Evolutionary conservation across 1,139 yeast species (phyloP).

Genomic region (Arxiozyma bovina): DNA sequence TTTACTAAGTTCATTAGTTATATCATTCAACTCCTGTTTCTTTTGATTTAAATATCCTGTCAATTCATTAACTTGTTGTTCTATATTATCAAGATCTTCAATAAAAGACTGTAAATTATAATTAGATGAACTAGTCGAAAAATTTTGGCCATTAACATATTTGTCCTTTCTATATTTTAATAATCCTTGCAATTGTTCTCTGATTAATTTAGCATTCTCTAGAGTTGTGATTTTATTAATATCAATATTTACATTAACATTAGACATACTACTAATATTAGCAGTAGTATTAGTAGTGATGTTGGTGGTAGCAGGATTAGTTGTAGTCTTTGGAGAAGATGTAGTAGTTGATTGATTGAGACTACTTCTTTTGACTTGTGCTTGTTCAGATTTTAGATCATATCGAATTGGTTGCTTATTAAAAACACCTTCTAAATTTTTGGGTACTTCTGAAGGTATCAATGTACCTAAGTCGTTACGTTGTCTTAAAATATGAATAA

Average conservation of each 20-base stretch:
- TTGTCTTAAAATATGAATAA: slow-evolving; percentile 83
- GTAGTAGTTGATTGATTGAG: slow-evolving; percentile 22
- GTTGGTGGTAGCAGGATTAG: too few species aligned
- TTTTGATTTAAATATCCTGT: slow-evolving; percentile 44
- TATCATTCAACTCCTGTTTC: slow-evolving; percentile 38
- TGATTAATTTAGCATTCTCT: slow-evolving; percentile 36
- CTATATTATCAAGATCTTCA: slow-evolving; percentile 39
- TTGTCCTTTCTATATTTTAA: slow-evolving; percentile 19
- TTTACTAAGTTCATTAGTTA: slow-evolving; percentile 36
- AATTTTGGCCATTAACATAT: slow-evolving; percentile 21
- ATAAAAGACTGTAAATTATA: slow-evolving; percentile 35
- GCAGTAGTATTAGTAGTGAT: too few species aligned
- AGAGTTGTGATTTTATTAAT: slow-evolving; percentile 29
- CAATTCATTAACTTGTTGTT: slow-evolving; percentile 46
- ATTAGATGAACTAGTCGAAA: slow-evolving; percentile 6
- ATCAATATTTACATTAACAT: background rate
- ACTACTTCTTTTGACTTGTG: slow-evolving; percentile 32
- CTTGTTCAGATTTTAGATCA: slow-evolving; percentile 49
- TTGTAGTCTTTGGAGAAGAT: background rate
- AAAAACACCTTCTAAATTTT: slow-evolving; percentile 82
- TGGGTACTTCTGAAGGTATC: slow-evolving; percentile 92
- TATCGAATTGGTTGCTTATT: slow-evolving; percentile 78
- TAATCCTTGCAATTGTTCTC: slow-evolving; percentile 65
- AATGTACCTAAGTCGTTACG: slow-evolving; percentile 71
- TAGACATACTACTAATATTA: background rate